phyloP scores from a whole-genome alignment of 177 flowering plant species.

The Vitis hybrid region DNA sequence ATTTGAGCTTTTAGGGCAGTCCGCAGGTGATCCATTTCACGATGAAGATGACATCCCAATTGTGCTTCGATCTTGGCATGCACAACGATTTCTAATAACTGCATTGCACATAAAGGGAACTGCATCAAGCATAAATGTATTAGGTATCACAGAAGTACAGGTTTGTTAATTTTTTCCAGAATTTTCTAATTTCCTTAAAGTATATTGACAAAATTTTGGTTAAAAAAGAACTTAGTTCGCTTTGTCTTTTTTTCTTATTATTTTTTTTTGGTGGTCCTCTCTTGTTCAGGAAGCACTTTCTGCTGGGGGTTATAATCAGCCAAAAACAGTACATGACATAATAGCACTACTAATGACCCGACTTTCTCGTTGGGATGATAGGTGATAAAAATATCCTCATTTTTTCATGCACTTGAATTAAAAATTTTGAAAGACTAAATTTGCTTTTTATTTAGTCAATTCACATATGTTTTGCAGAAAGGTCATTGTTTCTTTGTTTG shows the following conservation, averaged over 20 bases:
- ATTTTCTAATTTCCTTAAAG: not conserved
- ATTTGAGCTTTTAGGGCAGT: constrained; percentile 93
- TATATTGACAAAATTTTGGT: not conserved
- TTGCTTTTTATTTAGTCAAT: not conserved
- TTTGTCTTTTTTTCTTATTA: constrained; percentile 3
- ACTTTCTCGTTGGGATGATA: constrained; percentile 95
- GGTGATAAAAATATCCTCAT: constrained; percentile 36
- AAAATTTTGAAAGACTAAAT: not conserved
- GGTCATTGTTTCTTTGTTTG: too few relatives aligned
- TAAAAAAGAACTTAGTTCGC: not conserved
- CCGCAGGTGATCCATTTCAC: constrained; percentile 82
- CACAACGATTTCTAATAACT: constrained; percentile 81
- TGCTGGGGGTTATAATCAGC: constrained; percentile 69
- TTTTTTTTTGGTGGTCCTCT: constrained; percentile 10
- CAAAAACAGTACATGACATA: constrained; percentile 82
- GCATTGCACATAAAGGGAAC: constrained; percentile 78
- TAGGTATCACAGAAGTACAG: constrained; percentile 96
- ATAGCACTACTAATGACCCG: constrained; percentile 77
- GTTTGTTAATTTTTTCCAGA: constrained; percentile 29
- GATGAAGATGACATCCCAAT: constrained; percentile 87
- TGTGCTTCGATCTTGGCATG: constrained; percentile 94
- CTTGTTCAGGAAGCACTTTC: constrained; percentile 67
- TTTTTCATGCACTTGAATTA: not conserved
- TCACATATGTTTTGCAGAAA: too few relatives aligned
- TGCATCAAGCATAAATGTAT: constrained; percentile 59